phyloP scores from a whole-genome alignment of 139 green algal genomes.

The Tetraselmis striata region DNA sequence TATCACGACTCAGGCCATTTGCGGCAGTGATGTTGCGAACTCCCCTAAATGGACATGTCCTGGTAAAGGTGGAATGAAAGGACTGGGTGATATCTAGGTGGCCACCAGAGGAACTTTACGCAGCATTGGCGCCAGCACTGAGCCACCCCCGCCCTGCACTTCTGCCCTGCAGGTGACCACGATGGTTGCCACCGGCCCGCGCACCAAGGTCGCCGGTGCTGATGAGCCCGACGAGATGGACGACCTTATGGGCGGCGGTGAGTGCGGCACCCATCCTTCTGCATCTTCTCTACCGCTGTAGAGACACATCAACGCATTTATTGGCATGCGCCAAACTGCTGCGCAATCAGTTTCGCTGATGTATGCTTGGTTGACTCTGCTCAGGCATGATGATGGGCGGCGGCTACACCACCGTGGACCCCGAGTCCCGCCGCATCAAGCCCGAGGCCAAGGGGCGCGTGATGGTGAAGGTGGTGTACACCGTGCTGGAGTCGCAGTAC shows the following conservation, averaged over 20 bases:
- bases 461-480: conserved; percentile 92
- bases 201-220: conserved; percentile 4
- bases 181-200: conserved; percentile 33
- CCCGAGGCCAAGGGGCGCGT: conserved; percentile 56
- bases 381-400: conserved; percentile 28
- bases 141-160: too few species aligned
- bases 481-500: conserved; percentile 98
- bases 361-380: background rate
- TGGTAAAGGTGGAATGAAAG: background rate
- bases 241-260: conserved; percentile 38
- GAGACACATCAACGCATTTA: background rate
- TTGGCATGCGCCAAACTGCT: too few species aligned
- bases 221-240: conserved; percentile 26
- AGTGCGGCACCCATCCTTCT: background rate
- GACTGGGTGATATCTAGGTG: background rate
- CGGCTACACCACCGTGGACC: conserved; percentile 88
- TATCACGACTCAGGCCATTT: too few species aligned
- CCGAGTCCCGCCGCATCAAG: conserved; percentile 76
- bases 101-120: too few species aligned
- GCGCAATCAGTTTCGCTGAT: too few species aligned
- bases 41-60: background rate
- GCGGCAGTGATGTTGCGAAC: background rate
- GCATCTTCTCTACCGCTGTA: conserved; percentile 4
- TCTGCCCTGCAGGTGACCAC: conserved; percentile 33
- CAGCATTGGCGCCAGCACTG: too few species aligned